A percentile compares a stretch with the other conserved stretches of the same genome.
Conservation (phyloP, 2,329 filamentous ascomycete genomes). For the Paraphaeosphaeria sporulosa region DNA sequence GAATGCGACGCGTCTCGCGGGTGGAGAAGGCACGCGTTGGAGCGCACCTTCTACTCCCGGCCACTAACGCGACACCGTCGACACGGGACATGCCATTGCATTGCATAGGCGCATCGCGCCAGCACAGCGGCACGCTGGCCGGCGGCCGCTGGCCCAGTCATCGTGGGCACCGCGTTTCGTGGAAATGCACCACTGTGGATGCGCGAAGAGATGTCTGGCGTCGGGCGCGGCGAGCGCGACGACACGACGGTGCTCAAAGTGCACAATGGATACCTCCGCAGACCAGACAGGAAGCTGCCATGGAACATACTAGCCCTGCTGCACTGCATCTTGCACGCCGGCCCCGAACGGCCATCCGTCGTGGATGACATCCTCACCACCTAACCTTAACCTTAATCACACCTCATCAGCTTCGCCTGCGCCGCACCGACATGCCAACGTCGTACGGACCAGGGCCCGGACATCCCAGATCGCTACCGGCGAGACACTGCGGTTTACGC, state of each 20-base stretch:
- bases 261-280: background rate
- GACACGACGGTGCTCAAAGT: background rate
- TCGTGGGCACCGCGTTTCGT: background rate
- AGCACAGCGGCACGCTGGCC: background rate
- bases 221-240: conserved; percentile 1
- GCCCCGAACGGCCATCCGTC: background rate
- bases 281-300: conserved; percentile 4
- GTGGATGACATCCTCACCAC: conserved; percentile 8
- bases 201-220: background rate
- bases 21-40: background rate
- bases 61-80: conserved; percentile 1
- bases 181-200: background rate
- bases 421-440: background rate
- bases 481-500: conserved; percentile 4
- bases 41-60: conserved; percentile 9
- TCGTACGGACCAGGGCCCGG: background rate
- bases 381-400: conserved; percentile 22
- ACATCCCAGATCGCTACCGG: conserved; percentile 8
- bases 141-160: background rate
- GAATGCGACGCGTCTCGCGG: background rate
- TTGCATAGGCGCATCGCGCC: conserved; percentile 7
- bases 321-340: background rate
- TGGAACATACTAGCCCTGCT: background rate
- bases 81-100: conserved; percentile 8
- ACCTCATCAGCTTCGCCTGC: conserved; percentile 13